A percentile compares a stretch with the other conserved stretches of the same genome.
phyloP scores from a whole-genome alignment of 2,329 filamentous ascomycete genomes.

The Conoideocrella luteorostrata region DNA sequence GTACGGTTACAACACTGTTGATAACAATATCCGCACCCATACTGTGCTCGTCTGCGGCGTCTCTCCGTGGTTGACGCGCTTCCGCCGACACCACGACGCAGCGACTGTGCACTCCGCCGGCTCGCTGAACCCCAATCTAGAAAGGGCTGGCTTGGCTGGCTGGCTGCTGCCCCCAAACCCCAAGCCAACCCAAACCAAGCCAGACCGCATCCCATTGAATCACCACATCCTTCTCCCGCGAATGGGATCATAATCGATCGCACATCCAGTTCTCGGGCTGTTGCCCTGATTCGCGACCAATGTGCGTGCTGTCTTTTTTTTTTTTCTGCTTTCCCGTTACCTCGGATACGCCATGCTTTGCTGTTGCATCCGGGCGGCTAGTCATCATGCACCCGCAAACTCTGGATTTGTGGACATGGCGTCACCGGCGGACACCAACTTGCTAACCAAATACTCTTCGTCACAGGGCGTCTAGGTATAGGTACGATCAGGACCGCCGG shows the following conservation, averaged over 20 bases:
- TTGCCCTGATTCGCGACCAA: conserved; percentile 5
- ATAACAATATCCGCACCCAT: not conserved
- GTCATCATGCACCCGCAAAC: conserved; percentile 3
- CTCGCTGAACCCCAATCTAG: not conserved
- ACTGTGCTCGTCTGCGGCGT: not conserved
- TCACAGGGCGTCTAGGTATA: conserved; percentile 47
- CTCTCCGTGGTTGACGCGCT: not conserved
- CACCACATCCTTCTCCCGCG: not conserved
- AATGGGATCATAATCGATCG: conserved; percentile 5
- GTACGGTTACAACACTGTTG: not conserved
- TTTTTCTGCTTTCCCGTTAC: not conserved
- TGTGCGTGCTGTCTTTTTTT: conserved; percentile 6
- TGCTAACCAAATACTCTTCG: conserved; percentile 8
- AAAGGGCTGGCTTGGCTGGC: not conserved
- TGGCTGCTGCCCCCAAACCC: not conserved
- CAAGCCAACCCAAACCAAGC: not conserved
- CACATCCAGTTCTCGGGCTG: conserved; percentile 5
- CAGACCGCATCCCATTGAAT: not conserved
- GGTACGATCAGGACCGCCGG: conserved; percentile 57
- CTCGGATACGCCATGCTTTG: no score
- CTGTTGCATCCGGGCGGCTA: no score
- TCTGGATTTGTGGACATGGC: no score
- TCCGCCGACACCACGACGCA: not conserved
- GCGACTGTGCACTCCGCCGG: not conserved
- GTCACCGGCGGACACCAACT: no score